Percentiles rank a stretch among this genome's conserved stretches.
Conservation (phyloP, 495 filamentous ascomycete species). For the Lepraria neglecta region DNA sequence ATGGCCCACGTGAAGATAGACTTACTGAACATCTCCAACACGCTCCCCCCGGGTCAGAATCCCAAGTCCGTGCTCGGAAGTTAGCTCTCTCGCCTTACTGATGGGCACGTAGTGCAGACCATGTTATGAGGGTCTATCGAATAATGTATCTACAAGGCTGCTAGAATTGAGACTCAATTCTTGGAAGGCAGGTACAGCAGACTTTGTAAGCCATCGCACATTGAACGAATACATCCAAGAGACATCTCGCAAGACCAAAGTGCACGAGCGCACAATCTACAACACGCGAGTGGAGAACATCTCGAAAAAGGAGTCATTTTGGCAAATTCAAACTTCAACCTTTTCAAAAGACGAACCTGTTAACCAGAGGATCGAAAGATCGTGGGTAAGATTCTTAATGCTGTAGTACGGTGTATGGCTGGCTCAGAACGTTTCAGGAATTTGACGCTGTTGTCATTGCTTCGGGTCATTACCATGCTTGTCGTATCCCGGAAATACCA, state of each 20-base stretch:
- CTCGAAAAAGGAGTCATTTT: not conserved
- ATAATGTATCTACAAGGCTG: slow-evolving; percentile 58
- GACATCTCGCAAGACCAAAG: slow-evolving; percentile 43
- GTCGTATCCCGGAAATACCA: slow-evolving; percentile 48
- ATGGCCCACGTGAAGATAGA: not conserved
- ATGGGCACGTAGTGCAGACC: slow-evolving; percentile 33
- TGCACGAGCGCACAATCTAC: slow-evolving; percentile 29
- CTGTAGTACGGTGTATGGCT: not conserved
- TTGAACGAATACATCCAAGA: slow-evolving; percentile 55
- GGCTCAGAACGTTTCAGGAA: slow-evolving; percentile 28
- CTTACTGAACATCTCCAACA: not conserved
- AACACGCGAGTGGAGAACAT: slow-evolving; percentile 11
- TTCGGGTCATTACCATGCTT: slow-evolving; percentile 54
- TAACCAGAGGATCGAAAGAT: not conserved
- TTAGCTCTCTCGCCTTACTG: not conserved
- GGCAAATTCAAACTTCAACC: slow-evolving; percentile 6
- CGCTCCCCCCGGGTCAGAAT: slow-evolving; percentile 13
- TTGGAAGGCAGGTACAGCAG: slow-evolving; percentile 54
- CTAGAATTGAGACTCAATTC: slow-evolving; percentile 52
- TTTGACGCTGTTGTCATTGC: slow-evolving; percentile 55
- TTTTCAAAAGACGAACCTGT: not conserved
- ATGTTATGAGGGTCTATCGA: slow-evolving; percentile 56
- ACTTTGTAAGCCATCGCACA: slow-evolving; percentile 49
- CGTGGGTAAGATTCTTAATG: not conserved
- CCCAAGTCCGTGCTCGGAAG: not conserved